Evolutionary conservation across 129 eudicot species (phyloP), one percentile per base, ranked within the genome.

Genomic region (Flaveria ramosissima): DNA sequence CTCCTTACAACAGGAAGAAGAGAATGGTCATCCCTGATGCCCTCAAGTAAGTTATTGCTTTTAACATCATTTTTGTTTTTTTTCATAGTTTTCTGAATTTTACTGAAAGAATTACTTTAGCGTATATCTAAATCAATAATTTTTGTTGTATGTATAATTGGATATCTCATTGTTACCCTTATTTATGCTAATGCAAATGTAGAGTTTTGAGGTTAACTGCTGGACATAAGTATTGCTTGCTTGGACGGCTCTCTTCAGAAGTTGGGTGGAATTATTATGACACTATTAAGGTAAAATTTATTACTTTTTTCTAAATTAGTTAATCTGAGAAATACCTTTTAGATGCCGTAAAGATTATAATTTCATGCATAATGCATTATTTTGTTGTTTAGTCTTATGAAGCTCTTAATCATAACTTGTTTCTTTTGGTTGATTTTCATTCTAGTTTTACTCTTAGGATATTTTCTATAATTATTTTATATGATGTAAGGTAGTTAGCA

Each of bases 11-110:
- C 89, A 92, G 89, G 85, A 86, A 83, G 52, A 92, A 92, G 76
- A 88, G 96, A 81, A 87, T 92, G 96, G 97, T 92, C 17, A 90
- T 92, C 45, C 97, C 97, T 48, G 96, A 89, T 86, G 96, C 98
- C 21, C 92, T 92, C 27, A 92, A 92, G 93, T 92, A 52, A 85
- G 93, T 61, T 39, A 43, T 26, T 36, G 0, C 0, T 60, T 72
- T 32, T 9, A 13, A 10, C 27, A 1, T 10, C 1, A 73, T 19
- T 24, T 21, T 2, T 50, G 1, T 16, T 19, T 19, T 0, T 57
- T n/a, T 62, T 3, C 0, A 11, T 9, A 4, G 9, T 43, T 9
- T 3, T 41, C 21, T 7, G 9, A 15, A n/a, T 61, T 23, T 39
- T 7, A 47, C 13, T 0, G 4, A 4, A 17, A 20, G 16, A 36